Evolutionary conservation across 805 yeast species (phyloP), one percentile per base, ranked within the genome.

Genomic region (Pichia nanzhaoensis): DNA sequence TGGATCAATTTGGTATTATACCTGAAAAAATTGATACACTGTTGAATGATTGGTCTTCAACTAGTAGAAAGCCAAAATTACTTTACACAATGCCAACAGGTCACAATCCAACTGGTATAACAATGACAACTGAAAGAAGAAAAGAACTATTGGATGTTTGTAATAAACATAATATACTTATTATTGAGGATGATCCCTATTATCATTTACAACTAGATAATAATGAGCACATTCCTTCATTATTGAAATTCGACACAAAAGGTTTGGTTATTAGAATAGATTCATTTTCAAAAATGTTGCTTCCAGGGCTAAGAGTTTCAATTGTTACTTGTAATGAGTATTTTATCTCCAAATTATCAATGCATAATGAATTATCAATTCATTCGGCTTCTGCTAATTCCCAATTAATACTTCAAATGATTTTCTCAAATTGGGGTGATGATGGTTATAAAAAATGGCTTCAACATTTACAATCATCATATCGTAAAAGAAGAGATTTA

Each of bases 161-260:
- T 44, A 74, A 73, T 55, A 77, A 80, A 59, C 84, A 80, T 60
- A 84, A 85, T 61, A 59, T 86, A 45, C 58, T 87, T 28, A 79
- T 86, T 46, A 63, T 85, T 44, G 95, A 87, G 64, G 95, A 86
- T 60, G 95, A 87, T 66, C 95, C 95, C 6, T 87, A 86, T 70
- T 85, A 82, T 64, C 85, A 80, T 64, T 65, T 86, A 56, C 84
- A 81, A 55, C 71, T 82, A 67, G 77, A 69, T 46, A 51, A 64
- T 52, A 68, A 73, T 24, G 71, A 70, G 45, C 75, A 78, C 54
- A 54, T 78, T 39, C 77, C 80, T n/a, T 78, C 87, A 8, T 79
- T 81, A 67, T 60, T 84, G 36, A 72, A 79, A n/a, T 57, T 82
- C 44, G 95, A 86, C 63, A 68, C 69, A 19, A 89, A 83, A 44